Conservation (phyloP, 2,329 filamentous ascomycete genomes). For the Ophiostoma novo-ulmi region DNA sequence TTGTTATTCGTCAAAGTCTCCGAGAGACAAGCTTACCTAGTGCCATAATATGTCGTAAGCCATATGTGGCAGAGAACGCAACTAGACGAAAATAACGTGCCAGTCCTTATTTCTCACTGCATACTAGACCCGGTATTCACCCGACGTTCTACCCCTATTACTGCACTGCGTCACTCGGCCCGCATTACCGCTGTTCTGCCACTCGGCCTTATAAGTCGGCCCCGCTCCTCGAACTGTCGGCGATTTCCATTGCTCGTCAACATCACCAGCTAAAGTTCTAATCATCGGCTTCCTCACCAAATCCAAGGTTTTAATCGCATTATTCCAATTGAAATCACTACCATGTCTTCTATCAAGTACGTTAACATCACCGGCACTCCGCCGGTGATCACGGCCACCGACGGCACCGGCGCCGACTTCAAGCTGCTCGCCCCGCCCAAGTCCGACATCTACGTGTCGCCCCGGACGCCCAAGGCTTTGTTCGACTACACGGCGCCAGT, state of each 20-base stretch:
- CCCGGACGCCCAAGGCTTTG: slow-evolving; percentile 15
- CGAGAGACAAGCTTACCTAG: background rate
- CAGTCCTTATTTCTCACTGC: background rate
- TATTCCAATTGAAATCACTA: background rate
- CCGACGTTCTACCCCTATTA: background rate
- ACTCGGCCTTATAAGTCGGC: slow-evolving; percentile 5
- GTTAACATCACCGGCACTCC: slow-evolving; percentile 18
- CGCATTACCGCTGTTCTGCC: background rate
- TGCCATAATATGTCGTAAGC: background rate
- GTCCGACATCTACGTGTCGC: slow-evolving; percentile 26
- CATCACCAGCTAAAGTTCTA: background rate
- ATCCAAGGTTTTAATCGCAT: too few relatives aligned
- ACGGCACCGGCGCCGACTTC: slow-evolving; percentile 18
- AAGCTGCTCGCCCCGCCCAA: slow-evolving; percentile 23
- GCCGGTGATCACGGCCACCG: slow-evolving; percentile 8
- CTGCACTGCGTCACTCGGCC: background rate
- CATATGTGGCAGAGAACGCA: background rate
- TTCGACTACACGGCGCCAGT: slow-evolving; percentile 23
- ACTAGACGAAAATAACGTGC: background rate
- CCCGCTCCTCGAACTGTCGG: background rate
- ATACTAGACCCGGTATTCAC: background rate
- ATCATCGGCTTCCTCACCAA: background rate
- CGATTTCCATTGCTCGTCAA: background rate
- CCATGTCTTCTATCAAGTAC: background rate
- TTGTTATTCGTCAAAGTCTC: background rate